A percentile compares a stretch with the other conserved stretches of the same genome.
Conservation (phyloP, 345 rosid genomes). For the Fremontodendron californicum region DNA sequence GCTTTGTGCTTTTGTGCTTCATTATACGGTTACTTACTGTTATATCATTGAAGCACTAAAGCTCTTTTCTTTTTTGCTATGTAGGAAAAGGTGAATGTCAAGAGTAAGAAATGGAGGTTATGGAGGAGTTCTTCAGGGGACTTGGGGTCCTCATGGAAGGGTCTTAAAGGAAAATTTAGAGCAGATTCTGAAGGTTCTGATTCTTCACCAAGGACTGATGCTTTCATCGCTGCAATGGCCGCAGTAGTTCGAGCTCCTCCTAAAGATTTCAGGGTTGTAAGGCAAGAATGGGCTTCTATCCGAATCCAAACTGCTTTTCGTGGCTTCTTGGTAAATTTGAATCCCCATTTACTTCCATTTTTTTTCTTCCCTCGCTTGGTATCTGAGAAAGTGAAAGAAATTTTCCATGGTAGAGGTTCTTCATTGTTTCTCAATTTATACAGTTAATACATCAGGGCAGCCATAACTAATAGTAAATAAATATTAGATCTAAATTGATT, state of each 20-base stretch:
- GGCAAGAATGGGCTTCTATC: constrained; percentile 90
- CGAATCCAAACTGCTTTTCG: constrained; percentile 92
- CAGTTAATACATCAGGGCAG: neutral
- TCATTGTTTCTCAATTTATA: neutral
- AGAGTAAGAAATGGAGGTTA: constrained; percentile 79
- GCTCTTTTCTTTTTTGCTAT: neutral
- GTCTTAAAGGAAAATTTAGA: constrained; percentile 42
- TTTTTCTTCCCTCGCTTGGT: neutral
- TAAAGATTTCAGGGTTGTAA: constrained; percentile 73
- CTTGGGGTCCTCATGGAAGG: constrained; percentile 50
- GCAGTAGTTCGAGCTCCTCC: constrained; percentile 80
- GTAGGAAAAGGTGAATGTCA: constrained; percentile 43
- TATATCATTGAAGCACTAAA: neutral
- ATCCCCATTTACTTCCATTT: neutral
- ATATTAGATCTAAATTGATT: neutral
- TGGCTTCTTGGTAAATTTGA: constrained; percentile 65
- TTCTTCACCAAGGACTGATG: constrained; percentile 39
- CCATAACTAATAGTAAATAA: neutral
- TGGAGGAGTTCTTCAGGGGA: constrained; percentile 81
- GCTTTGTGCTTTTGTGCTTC: constrained; percentile 6
- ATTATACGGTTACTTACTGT: neutral
- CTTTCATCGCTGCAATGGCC: constrained; percentile 73
- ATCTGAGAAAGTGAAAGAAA: neutral
- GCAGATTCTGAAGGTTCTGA: constrained; percentile 52
- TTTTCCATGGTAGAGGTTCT: neutral